Base-by-base conservation (phyloP, 805 yeast genomes). In the Candida easanensis region DNA sequence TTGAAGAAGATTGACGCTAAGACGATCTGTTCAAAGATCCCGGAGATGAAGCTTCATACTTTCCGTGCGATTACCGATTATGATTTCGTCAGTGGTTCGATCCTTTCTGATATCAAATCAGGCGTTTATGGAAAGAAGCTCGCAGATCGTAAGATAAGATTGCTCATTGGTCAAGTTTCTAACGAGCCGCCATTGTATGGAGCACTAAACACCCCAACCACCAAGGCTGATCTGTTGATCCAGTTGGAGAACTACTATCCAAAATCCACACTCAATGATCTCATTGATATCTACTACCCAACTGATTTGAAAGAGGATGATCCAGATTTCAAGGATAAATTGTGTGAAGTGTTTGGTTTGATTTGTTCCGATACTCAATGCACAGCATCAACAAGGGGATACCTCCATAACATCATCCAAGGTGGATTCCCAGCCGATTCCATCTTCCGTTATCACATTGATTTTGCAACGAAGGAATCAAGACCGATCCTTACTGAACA, bases 51-150 rank as follows among this genome's bases (percentile, higher is more conserved):
- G 9, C 30, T 42, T 7, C 65, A 61, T 44, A 64, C 67, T 11
- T 70, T 68, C 49, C 55, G 74, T 46, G 72, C 73, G 10, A 63
- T 65, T 22, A 61, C 70, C 3, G 74, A 69, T 49, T 60, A 56
- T 30, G 54, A 61, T 28, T 67, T 70, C 50, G 61, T 70, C 8
- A 44, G 65, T 1, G 31, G 51, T 2, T 45, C 50, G 10, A 31
- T 70, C 18, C 47, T 70, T 4, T 26, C 39, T 22, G 74, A 70
- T 45, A 49, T 69, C 10, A 42, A 47, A 17, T 45, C 58, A 13
- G 63, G 68, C 18, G 52, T 52, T 6, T 61, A 55, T 42, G 62
- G 62, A 0, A 33, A 51, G 36, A 50, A 54, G 45, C 46, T 58
- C 18, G 41, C 33, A 3, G 48, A 44, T 17, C 53, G 56, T 38